Conservation (phyloP, 768 basidiomycete species). For the Rubroboletus satanas region DNA sequence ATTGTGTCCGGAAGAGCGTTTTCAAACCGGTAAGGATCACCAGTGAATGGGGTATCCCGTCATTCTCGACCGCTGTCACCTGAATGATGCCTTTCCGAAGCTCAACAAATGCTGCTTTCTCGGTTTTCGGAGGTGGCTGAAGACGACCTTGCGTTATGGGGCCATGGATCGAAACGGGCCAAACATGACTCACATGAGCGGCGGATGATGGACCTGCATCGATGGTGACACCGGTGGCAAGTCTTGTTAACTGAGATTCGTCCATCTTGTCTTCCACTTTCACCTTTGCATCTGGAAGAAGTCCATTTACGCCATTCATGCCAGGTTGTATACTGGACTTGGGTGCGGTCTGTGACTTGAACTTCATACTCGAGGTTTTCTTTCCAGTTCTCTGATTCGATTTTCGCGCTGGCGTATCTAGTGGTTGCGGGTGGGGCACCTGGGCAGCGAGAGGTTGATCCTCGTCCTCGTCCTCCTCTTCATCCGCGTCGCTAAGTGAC, state of each 20-base stretch:
- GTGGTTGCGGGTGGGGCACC: constrained; percentile 30
- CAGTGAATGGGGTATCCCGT: constrained; percentile 66
- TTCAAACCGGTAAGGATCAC: constrained; percentile 93
- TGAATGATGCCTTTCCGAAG: constrained; percentile 79
- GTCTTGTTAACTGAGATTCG: constrained; percentile 67
- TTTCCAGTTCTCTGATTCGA: constrained; percentile 47
- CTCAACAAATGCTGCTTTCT: constrained; percentile 79
- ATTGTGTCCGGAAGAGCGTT: constrained; percentile 93
- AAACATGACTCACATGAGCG: constrained; percentile 40
- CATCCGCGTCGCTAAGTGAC: constrained; percentile 43
- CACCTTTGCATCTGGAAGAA: constrained; percentile 47
- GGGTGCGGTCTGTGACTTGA: constrained; percentile 56
- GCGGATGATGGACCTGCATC: constrained; percentile 53
- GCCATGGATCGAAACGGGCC: neutral
- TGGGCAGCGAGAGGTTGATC: constrained; percentile 54
- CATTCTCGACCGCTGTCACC: constrained; percentile 81
- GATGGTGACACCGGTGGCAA: constrained; percentile 78
- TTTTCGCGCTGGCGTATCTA: constrained; percentile 31
- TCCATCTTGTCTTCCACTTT: constrained; percentile 81
- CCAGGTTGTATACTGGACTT: constrained; percentile 38
- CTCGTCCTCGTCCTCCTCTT: constrained; percentile 54
- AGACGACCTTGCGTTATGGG: constrained; percentile 7
- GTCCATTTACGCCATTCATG: constrained; percentile 42
- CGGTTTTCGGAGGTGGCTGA: constrained; percentile 55
- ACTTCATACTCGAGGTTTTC: constrained; percentile 53